phyloP scores from a whole-genome alignment of 805 yeast genomes.

The Lipomyces yamadae region DNA sequence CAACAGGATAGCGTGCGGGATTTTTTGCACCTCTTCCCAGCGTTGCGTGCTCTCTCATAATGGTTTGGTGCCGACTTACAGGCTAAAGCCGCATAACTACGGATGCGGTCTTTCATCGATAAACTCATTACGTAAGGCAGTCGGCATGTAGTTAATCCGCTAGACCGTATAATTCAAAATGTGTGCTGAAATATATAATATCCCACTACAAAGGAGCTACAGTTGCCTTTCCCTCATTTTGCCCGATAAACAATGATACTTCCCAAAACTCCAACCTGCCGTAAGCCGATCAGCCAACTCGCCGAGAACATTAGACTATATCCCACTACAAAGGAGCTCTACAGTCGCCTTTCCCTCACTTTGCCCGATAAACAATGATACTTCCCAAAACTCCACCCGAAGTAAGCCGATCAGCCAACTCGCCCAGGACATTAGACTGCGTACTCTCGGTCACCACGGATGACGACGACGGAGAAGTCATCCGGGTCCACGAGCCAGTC shows the following conservation, averaged over 20 bases:
- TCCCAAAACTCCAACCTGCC: background rate
- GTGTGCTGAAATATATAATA: no score
- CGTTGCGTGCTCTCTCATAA: no score
- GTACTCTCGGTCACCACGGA: background rate
- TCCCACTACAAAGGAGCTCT: background rate
- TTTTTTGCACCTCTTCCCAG: no score
- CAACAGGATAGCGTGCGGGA: no score
- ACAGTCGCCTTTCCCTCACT: background rate
- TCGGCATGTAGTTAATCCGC: no score
- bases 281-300: slow-evolving; percentile 1
- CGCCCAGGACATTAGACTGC: background rate
- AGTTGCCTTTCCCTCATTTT: background rate
- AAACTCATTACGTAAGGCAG: no score
- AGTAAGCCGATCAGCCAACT: background rate
- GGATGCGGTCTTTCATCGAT: no score
- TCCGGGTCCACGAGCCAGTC: background rate
- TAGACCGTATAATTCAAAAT: no score
- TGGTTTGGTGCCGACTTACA: no score
- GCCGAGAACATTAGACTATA: background rate
- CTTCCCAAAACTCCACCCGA: background rate
- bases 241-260: background rate
- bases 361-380: background rate
- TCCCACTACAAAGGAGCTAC: background rate
- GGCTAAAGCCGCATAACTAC: no score
- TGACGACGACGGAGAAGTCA: background rate